Conservation (phyloP, 495 filamentous ascomycete species). For the Penicillium roqueforti region DNA sequence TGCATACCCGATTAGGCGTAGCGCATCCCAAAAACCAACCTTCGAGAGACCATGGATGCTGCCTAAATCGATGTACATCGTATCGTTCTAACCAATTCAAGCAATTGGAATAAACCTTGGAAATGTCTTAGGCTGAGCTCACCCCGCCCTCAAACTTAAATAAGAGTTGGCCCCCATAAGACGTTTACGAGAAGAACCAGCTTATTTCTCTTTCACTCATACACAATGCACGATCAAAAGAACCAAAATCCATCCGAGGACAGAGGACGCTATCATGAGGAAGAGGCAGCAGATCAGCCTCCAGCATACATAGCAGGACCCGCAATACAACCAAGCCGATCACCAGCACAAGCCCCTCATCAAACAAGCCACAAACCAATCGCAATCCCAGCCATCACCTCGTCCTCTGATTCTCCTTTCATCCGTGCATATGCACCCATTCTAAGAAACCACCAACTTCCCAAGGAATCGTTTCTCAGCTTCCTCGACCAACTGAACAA, state of each 20-base stretch:
- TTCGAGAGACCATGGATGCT: too few species aligned
- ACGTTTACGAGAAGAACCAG: not conserved
- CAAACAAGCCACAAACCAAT: conserved; percentile 19
- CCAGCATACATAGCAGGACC: conserved; percentile 5
- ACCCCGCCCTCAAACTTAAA: not conserved
- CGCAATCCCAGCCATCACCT: conserved; percentile 26
- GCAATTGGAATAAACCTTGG: not conserved
- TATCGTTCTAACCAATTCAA: not conserved
- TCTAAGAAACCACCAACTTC: conserved; percentile 21
- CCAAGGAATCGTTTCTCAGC: conserved; percentile 22
- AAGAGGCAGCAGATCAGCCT: not conserved
- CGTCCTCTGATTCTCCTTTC: conserved; percentile 23
- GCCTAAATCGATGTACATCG: too few species aligned
- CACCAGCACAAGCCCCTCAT: not conserved
- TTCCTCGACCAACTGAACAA: conserved; percentile 34
- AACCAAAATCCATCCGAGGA: conserved; percentile 4
- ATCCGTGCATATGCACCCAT: conserved; percentile 28
- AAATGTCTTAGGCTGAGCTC: conserved; percentile 4
- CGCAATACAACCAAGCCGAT: not conserved
- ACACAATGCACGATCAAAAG: conserved; percentile 7
- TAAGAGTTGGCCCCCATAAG: not conserved
- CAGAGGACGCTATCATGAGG: not conserved
- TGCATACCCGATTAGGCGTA: conserved; percentile 5
- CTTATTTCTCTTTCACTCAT: not conserved
- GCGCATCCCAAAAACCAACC: not conserved